Evolutionary conservation across 73 alveolate species (phyloP).

Genomic region (Diophrys sp.): DNA sequence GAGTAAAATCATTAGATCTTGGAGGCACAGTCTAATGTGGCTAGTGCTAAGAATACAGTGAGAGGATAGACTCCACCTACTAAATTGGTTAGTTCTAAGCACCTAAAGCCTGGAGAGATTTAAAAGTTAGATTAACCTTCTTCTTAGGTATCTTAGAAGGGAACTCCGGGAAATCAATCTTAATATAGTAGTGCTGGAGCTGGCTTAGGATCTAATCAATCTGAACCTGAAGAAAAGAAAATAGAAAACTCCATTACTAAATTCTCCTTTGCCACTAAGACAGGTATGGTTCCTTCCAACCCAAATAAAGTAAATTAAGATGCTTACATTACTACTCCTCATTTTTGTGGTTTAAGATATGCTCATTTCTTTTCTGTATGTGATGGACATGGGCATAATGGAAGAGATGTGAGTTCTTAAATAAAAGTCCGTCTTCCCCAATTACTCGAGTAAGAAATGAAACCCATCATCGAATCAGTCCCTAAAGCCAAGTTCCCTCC

Average conservation of each 20-base stretch:
- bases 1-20: too few species aligned
- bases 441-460: slow-evolving; percentile 18
- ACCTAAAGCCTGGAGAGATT: too few species aligned
- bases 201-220: slow-evolving; percentile 72
- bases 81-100: too few species aligned
- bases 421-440: slow-evolving; percentile 18
- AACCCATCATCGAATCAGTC: background rate
- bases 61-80: too few species aligned
- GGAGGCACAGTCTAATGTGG: too few species aligned
- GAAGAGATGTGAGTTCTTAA: slow-evolving; percentile 67
- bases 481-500: slow-evolving; percentile 15
- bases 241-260: slow-evolving; percentile 30
- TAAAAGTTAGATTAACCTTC: too few species aligned
- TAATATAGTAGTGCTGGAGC: slow-evolving; percentile 78
- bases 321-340: slow-evolving; percentile 47
- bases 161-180: slow-evolving; percentile 70
- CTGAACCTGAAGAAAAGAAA: slow-evolving; percentile 52
- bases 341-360: slow-evolving; percentile 28
- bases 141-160: slow-evolving; percentile 50
- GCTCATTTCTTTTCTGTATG: slow-evolving; percentile 73
- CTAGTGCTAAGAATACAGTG: too few species aligned
- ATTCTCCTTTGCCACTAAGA: slow-evolving; percentile 60
- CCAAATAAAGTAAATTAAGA: slow-evolving; percentile 53
- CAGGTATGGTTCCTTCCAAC: slow-evolving; percentile 38
- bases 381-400: slow-evolving; percentile 87